Conservation (phyloP, 2,329 filamentous ascomycete genomes). For the Venturia nashicola region DNA sequence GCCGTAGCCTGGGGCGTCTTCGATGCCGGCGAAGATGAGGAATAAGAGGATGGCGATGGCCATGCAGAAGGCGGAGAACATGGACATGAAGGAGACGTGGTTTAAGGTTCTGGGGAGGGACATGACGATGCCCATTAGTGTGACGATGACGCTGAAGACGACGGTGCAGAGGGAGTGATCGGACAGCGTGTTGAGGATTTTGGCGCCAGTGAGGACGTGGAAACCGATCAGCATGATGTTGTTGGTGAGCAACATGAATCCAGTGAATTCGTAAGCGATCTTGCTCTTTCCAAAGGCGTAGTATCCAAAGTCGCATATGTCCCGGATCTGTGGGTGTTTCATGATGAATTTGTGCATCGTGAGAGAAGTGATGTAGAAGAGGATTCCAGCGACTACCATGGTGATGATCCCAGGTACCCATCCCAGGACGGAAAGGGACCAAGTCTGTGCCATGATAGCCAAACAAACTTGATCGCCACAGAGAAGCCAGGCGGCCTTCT, state of each 20-base stretch:
- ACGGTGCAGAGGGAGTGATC: slow-evolving; percentile 38
- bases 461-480: slow-evolving; percentile 38
- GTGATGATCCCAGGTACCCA: slow-evolving; percentile 36
- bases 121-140: slow-evolving; percentile 35
- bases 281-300: slow-evolving; percentile 32
- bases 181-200: slow-evolving; percentile 36
- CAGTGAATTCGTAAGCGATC: slow-evolving; percentile 33
- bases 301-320: slow-evolving; percentile 40
- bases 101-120: slow-evolving; percentile 33
- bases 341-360: slow-evolving; percentile 42
- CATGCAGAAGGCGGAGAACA: slow-evolving; percentile 38
- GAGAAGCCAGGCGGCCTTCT: slow-evolving; percentile 37
- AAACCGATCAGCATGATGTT: slow-evolving; percentile 40
- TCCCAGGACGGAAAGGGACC: slow-evolving; percentile 36
- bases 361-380: slow-evolving; percentile 39
- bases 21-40: slow-evolving; percentile 36
- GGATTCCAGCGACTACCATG: slow-evolving; percentile 31
- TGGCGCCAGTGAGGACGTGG: slow-evolving; percentile 37
- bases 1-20: slow-evolving; percentile 30
- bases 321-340: slow-evolving; percentile 37
- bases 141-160: slow-evolving; percentile 34
- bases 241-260: slow-evolving; percentile 37
- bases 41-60: slow-evolving; percentile 37
- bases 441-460: slow-evolving; percentile 40
- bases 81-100: slow-evolving; percentile 39